These are phyloP conservation scores for Dianthus caryophyllus DNA, from an alignment of 148 eudicot genomes.

Conservation along the genomic window DNA sequence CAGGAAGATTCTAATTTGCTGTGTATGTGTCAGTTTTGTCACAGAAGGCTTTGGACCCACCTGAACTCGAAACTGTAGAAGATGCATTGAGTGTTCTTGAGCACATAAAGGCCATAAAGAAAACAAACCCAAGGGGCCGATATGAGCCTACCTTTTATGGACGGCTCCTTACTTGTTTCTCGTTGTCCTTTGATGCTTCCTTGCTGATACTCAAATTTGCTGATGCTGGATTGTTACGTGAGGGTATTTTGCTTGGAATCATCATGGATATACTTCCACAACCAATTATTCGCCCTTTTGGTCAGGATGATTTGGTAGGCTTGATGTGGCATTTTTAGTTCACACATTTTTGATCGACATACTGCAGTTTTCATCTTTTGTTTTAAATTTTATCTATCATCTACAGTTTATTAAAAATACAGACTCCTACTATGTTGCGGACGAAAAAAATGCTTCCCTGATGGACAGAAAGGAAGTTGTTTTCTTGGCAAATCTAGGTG, in stretches of 20 bases:
- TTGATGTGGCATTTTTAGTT: conserved; percentile 4
- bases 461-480: conserved; percentile 60
- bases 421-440: conserved; percentile 45
- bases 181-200: conserved; percentile 85
- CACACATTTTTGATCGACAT: background rate
- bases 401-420: conserved; percentile 54
- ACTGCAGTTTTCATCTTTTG: conserved; percentile 4
- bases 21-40: conserved; percentile 43
- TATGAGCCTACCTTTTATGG: conserved; percentile 93
- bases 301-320: conserved; percentile 58
- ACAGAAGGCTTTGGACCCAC: conserved; percentile 87
- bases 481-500: conserved; percentile 62
- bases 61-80: conserved; percentile 57
- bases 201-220: conserved; percentile 77
- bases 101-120: conserved; percentile 53
- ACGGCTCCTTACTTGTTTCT: conserved; percentile 64
- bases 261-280: conserved; percentile 84
- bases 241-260: conserved; percentile 84
- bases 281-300: conserved; percentile 86
- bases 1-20: conserved; percentile 7
- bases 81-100: conserved; percentile 68
- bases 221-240: conserved; percentile 67
- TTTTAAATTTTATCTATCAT: conserved; percentile 9
- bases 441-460: conserved; percentile 33
- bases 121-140: conserved; percentile 62